These are phyloP conservation scores for Fraxinus xanthoxyloides DNA, from an alignment of 305 asterid species.

Conservation along the genomic window DNA sequence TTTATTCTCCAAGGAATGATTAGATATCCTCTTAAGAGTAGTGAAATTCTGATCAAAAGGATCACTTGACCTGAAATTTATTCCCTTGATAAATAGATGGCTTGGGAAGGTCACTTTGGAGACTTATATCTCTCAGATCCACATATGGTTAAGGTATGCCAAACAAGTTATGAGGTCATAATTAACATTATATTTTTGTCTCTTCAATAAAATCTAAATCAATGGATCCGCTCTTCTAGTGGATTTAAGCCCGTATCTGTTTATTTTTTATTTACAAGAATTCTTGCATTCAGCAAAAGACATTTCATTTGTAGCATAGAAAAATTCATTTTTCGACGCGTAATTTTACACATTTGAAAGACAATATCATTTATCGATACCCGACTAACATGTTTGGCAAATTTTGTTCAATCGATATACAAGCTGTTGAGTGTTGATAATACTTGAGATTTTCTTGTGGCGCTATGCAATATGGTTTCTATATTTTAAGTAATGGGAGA, in stretches of 20 bases:
- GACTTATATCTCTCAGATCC: slow-evolving; percentile 84
- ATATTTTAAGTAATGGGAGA: neutral
- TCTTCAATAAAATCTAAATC: neutral
- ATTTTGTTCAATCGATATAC: neutral
- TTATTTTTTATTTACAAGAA: neutral
- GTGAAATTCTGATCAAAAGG: neutral
- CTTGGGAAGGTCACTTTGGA: slow-evolving; percentile 91
- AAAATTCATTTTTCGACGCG: neutral
- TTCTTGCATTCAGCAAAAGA: slow-evolving; percentile 1
- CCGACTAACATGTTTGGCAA: neutral
- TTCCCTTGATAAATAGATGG: slow-evolving; percentile 54
- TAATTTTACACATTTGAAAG: neutral
- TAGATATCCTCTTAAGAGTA: slow-evolving; percentile 9
- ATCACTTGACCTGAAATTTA: slow-evolving; percentile 8
- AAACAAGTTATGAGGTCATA: neutral
- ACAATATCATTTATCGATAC: neutral
- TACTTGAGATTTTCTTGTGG: neutral
- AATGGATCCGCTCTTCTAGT: neutral
- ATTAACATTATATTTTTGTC: neutral
- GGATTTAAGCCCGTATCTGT: neutral
- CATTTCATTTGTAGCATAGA: neutral
- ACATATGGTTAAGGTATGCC: slow-evolving; percentile 85
- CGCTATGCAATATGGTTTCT: neutral
- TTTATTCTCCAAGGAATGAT: neutral
- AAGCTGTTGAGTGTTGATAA: neutral